Evolutionary conservation across 345 rosid genomes (phyloP).

Genomic region (Clausena lansium): DNA sequence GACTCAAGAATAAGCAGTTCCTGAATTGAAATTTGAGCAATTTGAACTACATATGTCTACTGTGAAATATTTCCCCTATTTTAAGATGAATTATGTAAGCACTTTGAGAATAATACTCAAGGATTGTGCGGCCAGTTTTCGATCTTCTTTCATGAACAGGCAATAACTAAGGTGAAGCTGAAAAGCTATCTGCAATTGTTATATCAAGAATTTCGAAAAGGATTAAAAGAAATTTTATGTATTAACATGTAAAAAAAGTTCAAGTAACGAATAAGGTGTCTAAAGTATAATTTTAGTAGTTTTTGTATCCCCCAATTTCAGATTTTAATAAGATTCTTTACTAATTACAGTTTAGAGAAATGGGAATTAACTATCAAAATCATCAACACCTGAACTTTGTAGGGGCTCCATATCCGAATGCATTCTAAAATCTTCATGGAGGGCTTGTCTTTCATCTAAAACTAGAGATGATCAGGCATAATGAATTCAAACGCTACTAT

Average conservation of each 20-base stretch:
- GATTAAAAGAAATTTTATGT: background rate
- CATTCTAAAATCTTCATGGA: background rate
- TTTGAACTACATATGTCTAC: background rate
- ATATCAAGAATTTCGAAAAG: background rate
- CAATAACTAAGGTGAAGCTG: background rate
- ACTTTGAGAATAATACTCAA: background rate
- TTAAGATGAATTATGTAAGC: background rate
- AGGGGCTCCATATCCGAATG: background rate
- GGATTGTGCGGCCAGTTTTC: background rate
- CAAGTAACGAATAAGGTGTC: background rate
- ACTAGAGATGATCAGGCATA: background rate
- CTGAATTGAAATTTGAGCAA: background rate
- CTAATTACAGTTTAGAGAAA: background rate
- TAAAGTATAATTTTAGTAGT: background rate
- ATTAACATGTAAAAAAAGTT: background rate
- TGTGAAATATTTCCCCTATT: too few species aligned
- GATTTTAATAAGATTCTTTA: slow-evolving; percentile 3
- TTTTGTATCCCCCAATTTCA: background rate
- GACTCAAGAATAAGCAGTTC: background rate
- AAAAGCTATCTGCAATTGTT: background rate
- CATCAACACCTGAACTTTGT: background rate
- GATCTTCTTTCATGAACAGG: background rate
- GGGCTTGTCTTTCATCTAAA: background rate
- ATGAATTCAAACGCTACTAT: background rate
- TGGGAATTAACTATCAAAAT: background rate